Evolutionary conservation across 2,329 filamentous ascomycete genomes (phyloP).

Genomic region (Botrytis hyacinthi): DNA sequence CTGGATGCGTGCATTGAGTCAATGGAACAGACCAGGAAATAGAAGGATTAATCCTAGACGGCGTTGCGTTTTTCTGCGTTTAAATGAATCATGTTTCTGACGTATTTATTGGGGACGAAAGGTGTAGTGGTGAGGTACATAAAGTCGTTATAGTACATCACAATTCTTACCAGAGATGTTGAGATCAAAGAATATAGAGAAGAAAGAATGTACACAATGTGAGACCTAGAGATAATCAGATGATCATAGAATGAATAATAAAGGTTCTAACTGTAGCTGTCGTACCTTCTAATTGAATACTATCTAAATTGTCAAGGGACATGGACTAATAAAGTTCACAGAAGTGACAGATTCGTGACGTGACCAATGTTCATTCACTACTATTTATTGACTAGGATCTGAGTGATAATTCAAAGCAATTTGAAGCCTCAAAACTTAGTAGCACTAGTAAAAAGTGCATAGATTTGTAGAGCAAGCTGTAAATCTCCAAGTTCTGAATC

Average conservation of each 20-base stretch:
- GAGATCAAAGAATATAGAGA: neutral
- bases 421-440: neutral
- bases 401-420: neutral
- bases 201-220: neutral
- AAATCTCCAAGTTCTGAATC: neutral
- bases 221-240: neutral
- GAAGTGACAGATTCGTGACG: neutral
- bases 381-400: neutral
- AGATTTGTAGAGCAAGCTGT: neutral
- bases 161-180: neutral
- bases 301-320: neutral
- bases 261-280: neutral
- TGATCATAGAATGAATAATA: neutral
- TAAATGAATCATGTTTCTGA: neutral
- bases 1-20: neutral
- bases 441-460: neutral
- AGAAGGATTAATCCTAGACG: neutral
- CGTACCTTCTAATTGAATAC: neutral
- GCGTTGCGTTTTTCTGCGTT: neutral
- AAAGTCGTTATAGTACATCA: too few relatives aligned
- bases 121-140: neutral
- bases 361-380: neutral
- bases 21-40: neutral
- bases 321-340: neutral
- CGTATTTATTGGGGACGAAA: neutral